phyloP scores from a whole-genome alignment of 2,329 filamentous ascomycete species.

The Claviceps maximensis region DNA sequence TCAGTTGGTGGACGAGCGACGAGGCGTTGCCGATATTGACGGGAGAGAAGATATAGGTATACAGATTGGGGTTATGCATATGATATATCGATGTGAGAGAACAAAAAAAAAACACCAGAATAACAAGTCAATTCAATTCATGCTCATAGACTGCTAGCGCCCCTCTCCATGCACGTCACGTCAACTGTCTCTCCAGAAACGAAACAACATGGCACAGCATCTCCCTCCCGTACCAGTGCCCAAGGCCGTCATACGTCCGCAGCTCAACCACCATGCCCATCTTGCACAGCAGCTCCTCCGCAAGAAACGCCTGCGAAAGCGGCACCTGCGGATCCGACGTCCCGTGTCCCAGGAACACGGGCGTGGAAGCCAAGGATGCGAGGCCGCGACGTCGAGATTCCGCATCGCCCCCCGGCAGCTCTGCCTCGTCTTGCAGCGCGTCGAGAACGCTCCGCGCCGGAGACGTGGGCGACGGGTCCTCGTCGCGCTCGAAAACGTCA shows the following conservation, averaged over 20 bases:
- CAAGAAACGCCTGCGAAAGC: constrained; percentile 20
- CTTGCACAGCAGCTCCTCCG: constrained; percentile 19
- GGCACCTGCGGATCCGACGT: constrained; percentile 28
- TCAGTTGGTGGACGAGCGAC: constrained; percentile 76
- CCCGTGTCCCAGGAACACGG: constrained; percentile 34
- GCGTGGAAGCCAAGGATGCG: constrained; percentile 15
- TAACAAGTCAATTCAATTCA: not conserved
- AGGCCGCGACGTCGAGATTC: not conserved
- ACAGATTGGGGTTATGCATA: not conserved
- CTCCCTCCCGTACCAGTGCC: constrained; percentile 30
- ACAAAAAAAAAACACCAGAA: not conserved
- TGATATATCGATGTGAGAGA: not conserved
- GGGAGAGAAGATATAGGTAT: constrained; percentile 36
- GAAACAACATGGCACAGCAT: constrained; percentile 26
- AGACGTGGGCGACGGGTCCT: constrained; percentile 2
- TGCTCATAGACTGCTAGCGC: no score
- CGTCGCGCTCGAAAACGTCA: not conserved
- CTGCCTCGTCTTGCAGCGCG: constrained; percentile 17
- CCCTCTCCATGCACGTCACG: no score
- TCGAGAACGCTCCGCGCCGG: constrained; percentile 11
- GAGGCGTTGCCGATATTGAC: constrained; percentile 66
- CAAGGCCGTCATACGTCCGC: constrained; percentile 26
- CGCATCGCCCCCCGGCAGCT: constrained; percentile 8
- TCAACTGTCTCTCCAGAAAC: constrained; percentile 14
- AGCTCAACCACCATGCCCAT: constrained; percentile 23